These are phyloP conservation scores for Haemoproteus tartakovskyi DNA, from an alignment of 169 alveolate genomes.

Conservation along the genomic window DNA sequence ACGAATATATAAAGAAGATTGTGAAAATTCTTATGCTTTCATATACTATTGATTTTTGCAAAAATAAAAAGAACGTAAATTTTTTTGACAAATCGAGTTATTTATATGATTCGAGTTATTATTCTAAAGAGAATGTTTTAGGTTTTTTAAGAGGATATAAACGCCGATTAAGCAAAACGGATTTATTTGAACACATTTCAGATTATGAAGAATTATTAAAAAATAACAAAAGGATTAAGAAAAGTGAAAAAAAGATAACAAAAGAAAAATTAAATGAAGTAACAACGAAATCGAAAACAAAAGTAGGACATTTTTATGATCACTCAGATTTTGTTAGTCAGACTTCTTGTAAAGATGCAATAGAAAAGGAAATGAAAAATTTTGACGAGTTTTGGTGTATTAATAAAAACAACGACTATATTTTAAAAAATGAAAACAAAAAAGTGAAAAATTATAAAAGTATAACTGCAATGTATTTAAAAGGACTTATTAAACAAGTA, in stretches of 20 bases:
- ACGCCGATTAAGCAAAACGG: background rate
- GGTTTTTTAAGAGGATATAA: constrained; percentile 7
- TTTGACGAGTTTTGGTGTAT: background rate
- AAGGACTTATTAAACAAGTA: constrained; percentile 3
- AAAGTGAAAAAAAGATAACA: background rate
- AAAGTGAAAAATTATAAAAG: background rate
- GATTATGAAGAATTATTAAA: constrained; percentile 10
- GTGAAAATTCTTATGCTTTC: constrained; percentile 8
- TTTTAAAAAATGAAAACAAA: constrained; percentile 1
- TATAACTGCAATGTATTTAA: constrained; percentile 7
- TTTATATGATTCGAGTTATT: background rate
- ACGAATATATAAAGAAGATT: constrained; percentile 3
- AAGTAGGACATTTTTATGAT: background rate
- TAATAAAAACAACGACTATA: background rate
- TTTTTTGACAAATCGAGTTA: background rate
- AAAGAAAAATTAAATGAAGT: background rate
- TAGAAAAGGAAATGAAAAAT: background rate
- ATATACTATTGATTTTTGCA: background rate
- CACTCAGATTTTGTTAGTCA: background rate
- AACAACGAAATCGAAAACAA: background rate
- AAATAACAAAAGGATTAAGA: background rate
- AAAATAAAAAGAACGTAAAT: background rate
- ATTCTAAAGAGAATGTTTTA: constrained; percentile 6
- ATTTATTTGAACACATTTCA: constrained; percentile 3
- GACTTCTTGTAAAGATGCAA: background rate